These are phyloP conservation scores for Talaromyces adpressus DNA, from an alignment of 495 filamentous ascomycete species.

Conservation along the genomic window DNA sequence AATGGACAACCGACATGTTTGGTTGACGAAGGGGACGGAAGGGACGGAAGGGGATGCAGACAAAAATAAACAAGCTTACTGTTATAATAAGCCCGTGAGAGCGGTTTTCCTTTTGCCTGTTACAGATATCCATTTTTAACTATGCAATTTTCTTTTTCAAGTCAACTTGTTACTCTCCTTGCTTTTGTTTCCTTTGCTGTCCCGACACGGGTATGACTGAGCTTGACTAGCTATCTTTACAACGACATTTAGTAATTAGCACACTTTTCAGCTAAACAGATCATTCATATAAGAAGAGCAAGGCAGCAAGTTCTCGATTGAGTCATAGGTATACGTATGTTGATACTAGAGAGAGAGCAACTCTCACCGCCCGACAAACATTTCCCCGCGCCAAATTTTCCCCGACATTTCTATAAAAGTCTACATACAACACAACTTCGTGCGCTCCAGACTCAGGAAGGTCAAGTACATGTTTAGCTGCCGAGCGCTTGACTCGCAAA, in stretches of 20 bases:
- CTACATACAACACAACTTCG: neutral
- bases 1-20: neutral
- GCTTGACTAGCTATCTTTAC: slow-evolving; percentile 1
- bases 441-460: neutral
- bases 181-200: neutral
- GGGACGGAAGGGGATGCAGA: neutral
- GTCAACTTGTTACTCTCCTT: neutral
- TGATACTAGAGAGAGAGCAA: too few relatives aligned
- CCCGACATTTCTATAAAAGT: neutral
- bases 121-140: slow-evolving; percentile 43
- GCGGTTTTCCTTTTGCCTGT: slow-evolving; percentile 12
- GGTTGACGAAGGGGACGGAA: neutral
- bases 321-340: neutral
- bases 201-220: neutral
- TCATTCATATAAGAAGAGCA: neutral
- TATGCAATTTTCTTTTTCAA: slow-evolving; percentile 18
- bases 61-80: slow-evolving; percentile 3
- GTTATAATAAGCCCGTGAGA: slow-evolving; percentile 4
- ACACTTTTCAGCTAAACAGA: neutral
- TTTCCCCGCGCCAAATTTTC: neutral
- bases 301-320: neutral
- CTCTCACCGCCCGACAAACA: neutral
- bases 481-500: neutral
- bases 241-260: neutral
- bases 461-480: neutral